These are phyloP conservation scores for Neckera pumila DNA, from an alignment of 225 moss, liverwort and hornwort species.

Conservation along the genomic window DNA sequence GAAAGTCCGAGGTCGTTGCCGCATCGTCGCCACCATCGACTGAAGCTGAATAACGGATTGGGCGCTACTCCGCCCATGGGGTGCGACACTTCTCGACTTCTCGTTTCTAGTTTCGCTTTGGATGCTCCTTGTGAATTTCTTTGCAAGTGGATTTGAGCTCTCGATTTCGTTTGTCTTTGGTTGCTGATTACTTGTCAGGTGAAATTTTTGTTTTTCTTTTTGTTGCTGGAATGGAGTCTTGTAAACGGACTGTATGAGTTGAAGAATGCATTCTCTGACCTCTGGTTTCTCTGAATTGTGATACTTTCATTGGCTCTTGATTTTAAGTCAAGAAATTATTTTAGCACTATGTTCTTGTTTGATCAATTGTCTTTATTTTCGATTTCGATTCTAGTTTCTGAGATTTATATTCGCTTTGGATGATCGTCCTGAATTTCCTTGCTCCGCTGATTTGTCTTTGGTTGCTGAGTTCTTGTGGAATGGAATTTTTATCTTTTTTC, in stretches of 20 bases:
- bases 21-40: neutral
- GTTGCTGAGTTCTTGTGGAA: neutral
- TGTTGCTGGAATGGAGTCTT: neutral
- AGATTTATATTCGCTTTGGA: neutral
- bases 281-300: neutral
- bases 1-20: neutral
- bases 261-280: neutral
- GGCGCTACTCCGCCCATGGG: slow-evolving; percentile 75
- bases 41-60: slow-evolving; percentile 56
- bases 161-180: neutral
- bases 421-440: neutral
- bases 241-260: neutral
- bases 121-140: neutral
- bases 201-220: neutral
- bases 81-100: neutral
- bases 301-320: neutral
- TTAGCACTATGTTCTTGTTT: neutral
- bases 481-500: neutral
- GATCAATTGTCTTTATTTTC: neutral
- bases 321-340: neutral
- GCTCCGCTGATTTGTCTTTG: neutral
- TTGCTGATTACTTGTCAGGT: neutral
- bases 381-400: neutral
- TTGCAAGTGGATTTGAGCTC: neutral
- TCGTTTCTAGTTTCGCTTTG: neutral